phyloP scores from a whole-genome alignment of 2,329 filamentous ascomycete species.

The Neopestalotiopsis rosae region DNA sequence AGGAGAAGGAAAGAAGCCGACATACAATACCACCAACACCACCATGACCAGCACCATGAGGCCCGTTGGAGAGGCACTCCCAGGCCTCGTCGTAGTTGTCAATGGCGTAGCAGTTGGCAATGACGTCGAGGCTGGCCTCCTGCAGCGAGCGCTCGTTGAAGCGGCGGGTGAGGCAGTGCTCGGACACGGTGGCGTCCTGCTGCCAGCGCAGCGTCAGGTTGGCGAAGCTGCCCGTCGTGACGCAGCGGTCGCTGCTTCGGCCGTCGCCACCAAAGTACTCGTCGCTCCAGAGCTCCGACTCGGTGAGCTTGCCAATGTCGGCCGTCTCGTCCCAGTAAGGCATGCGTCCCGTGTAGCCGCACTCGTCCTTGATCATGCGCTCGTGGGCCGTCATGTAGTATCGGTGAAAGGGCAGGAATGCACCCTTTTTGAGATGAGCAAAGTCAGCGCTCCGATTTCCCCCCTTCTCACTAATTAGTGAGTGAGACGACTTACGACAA shows the following conservation, averaged over 20 bases:
- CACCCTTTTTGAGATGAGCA: slow-evolving; percentile 20
- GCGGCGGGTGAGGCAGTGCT: slow-evolving; percentile 12
- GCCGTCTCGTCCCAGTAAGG: slow-evolving; percentile 19
- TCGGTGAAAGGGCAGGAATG: slow-evolving; percentile 25
- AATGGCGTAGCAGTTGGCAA: slow-evolving; percentile 1
- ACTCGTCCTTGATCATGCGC: slow-evolving; percentile 22
- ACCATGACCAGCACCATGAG: slow-evolving; percentile 23
- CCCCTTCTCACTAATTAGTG: not conserved
- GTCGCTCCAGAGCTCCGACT: slow-evolving; percentile 2
- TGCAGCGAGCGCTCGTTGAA: slow-evolving; percentile 1
- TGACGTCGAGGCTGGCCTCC: not conserved
- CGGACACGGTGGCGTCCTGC: slow-evolving; percentile 4
- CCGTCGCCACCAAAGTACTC: slow-evolving; percentile 13
- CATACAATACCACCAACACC: slow-evolving; percentile 25
- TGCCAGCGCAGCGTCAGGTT: slow-evolving; percentile 11
- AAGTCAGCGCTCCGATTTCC: not conserved
- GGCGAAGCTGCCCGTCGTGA: not conserved
- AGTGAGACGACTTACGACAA: slow-evolving; percentile 19
- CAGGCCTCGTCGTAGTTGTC: not conserved
- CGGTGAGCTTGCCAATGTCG: not conserved
- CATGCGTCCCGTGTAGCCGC: slow-evolving; percentile 25
- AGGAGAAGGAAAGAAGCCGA: too few relatives aligned
- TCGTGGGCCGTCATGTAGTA: slow-evolving; percentile 23
- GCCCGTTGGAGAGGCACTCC: slow-evolving; percentile 9
- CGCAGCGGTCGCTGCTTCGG: not conserved